A percentile compares a stretch with the other conserved stretches of the same genome.
phyloP scores from a whole-genome alignment of 805 yeast genomes.

The Metschnikowia arizonensis region DNA sequence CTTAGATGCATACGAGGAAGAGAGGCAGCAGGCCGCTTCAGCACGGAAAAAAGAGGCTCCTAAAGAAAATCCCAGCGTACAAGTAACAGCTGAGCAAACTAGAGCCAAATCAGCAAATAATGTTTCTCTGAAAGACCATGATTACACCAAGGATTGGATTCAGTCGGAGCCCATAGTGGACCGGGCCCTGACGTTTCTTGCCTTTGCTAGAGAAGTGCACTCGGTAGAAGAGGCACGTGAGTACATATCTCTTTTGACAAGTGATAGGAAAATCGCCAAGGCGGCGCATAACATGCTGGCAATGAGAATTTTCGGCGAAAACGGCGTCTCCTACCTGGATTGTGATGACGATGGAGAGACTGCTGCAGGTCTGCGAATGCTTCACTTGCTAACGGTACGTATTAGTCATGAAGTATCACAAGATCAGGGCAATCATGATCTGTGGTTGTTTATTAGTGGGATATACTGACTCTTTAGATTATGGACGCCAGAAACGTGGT shows the following conservation, averaged over 20 bases:
- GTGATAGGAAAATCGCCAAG: conserved; percentile 61
- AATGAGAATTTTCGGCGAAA: conserved; percentile 64
- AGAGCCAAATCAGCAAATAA: background rate
- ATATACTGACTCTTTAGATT: conserved; percentile 35
- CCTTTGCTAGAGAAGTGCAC: conserved; percentile 58
- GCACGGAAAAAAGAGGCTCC: background rate
- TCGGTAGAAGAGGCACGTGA: conserved; percentile 65
- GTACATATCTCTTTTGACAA: conserved; percentile 47
- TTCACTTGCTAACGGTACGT: conserved; percentile 66
- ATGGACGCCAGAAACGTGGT: conserved; percentile 82
- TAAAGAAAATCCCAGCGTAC: no score
- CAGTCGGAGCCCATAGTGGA: conserved; percentile 75
- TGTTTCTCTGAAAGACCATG: conserved; percentile 15
- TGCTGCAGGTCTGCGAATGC: conserved; percentile 87
- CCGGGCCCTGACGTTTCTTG: conserved; percentile 82
- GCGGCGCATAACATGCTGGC: conserved; percentile 84
- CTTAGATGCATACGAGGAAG: conserved; percentile 31
- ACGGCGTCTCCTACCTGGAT: conserved; percentile 66
- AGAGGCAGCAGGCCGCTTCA: conserved; percentile 7
- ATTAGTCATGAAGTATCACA: background rate
- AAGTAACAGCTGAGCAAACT: background rate
- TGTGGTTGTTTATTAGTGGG: background rate
- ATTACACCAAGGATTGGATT: conserved; percentile 69
- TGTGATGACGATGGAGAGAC: conserved; percentile 97
- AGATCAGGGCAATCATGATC: background rate